Evolutionary conservation across 2,329 filamentous ascomycete species (phyloP), one percentile per base, ranked within the genome.

Genomic region (Nemania diffusa): DNA sequence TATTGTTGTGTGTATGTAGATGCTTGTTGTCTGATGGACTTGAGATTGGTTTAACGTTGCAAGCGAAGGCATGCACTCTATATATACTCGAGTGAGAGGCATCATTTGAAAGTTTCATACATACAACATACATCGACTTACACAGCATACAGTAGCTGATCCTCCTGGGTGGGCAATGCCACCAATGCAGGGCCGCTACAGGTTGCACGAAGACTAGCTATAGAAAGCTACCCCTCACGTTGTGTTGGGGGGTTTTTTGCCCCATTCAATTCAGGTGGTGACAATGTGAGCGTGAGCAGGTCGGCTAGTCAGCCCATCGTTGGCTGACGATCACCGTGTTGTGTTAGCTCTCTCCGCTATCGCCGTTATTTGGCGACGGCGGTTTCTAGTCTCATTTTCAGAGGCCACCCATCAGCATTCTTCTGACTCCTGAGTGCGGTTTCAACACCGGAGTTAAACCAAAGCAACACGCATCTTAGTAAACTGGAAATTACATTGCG

Each of bases 221-320:
- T 17, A 26, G 26, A 60, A 52, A 57, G 52, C 40, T 65, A 65
- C 65, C 65, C 65, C 65, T 68, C 65, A 68, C 56, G 51, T 44
- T 44, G 40, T 44, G 40, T 40, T 44, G 17, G 40, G 40, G 40
- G 29, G 29, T 32, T 32, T 17, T 44, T 17, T 17, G 15, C 40
- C 40, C 40, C 40, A 44, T 44, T 6, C 40, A 17, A 44, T n/a
- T 44, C 17, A 44, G 17, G 8, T 44, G 40, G 40, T 44, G 40
- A 44, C 17, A 20, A 44, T 44, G 40, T 44, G 40, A 44, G 40
- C 40, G 40, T 44, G 40, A 44, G 40, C 40, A 22, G 40, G 40
- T 44, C 40, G 40, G 40, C 40, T 44, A 44, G 40, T 44, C 40
- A 44, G 40, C 40, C 40, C 40, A 44, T 44, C 17, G 40, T 44